phyloP scores from a whole-genome alignment of 331 rosid genomes.

The Rhamnella rubrinervis region DNA sequence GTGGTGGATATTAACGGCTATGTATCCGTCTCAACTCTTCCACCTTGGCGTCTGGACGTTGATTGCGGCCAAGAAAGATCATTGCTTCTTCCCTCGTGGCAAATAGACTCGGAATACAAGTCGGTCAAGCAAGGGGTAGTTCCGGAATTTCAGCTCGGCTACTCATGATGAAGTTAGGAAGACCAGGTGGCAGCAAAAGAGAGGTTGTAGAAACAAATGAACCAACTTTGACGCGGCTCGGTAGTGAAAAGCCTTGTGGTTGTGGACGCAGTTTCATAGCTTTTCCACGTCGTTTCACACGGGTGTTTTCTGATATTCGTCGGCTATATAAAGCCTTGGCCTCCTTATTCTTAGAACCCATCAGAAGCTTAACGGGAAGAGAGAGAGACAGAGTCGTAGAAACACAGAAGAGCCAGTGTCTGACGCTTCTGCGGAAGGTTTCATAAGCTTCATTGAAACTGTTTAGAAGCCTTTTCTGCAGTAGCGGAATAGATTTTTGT shows the following conservation, averaged over 20 bases:
- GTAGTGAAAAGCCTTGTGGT: neutral
- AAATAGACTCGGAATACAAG: neutral
- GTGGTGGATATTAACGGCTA: neutral
- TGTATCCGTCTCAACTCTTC: no score
- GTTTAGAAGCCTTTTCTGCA: conserved; percentile 9
- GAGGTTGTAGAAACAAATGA: neutral
- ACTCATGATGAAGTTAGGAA: neutral
- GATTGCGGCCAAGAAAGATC: neutral
- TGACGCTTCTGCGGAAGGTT: conserved; percentile 24
- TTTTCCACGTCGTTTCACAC: neutral
- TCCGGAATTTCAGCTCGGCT: neutral
- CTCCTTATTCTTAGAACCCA: neutral
- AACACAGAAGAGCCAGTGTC: neutral
- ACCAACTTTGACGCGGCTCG: neutral
- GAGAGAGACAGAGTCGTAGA: conserved; percentile 16
- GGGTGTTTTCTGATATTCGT: neutral
- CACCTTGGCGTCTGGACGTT: conserved; percentile 7
- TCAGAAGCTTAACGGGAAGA: neutral
- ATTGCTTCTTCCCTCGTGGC: no score
- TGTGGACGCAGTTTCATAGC: neutral
- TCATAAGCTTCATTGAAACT: no score
- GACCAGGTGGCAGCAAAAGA: conserved; percentile 20
- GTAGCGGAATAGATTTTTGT: conserved; percentile 7
- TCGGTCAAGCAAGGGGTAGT: no score
- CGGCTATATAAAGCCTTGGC: neutral